These are phyloP conservation scores for Brassica nigra DNA, from an alignment of 345 rosid species.

Conservation along the genomic window DNA sequence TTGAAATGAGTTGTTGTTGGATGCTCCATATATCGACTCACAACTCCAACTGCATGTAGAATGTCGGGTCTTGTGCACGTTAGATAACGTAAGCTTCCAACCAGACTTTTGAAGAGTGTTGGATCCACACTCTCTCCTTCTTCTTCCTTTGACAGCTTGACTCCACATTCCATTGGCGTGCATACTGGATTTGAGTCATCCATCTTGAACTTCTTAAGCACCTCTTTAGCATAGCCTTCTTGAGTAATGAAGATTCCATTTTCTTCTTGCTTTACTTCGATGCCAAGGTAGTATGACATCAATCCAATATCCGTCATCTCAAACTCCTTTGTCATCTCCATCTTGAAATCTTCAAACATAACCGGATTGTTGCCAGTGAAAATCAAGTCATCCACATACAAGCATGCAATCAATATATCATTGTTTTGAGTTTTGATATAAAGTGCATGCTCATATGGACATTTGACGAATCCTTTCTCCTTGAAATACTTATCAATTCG, in stretches of 20 bases:
- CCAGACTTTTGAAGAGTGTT: not conserved
- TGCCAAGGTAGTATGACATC: conserved; percentile 7
- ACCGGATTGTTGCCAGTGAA: no score
- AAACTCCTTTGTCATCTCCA: no score
- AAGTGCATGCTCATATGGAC: conserved; percentile 16
- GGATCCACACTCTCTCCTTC: no score
- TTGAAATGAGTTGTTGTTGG: not conserved
- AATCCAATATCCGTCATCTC: not conserved
- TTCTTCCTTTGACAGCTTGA: no score
- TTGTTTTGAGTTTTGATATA: not conserved
- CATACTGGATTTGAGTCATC: no score
- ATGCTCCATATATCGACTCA: not conserved
- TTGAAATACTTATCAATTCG: not conserved
- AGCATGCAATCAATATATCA: not conserved
- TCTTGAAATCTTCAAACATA: not conserved
- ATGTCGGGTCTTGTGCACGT: not conserved
- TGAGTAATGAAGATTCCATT: not conserved
- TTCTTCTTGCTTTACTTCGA: not conserved
- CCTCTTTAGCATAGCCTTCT: not conserved
- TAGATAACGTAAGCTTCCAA: not conserved
- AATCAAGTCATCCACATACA: not conserved
- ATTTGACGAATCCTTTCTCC: not conserved
- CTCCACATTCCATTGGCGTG: no score
- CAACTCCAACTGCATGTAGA: not conserved
- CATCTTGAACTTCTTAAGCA: no score